These are phyloP conservation scores for Warburgia ugandensis DNA, from an alignment of 164 flowering plant species.

Conservation along the genomic window DNA sequence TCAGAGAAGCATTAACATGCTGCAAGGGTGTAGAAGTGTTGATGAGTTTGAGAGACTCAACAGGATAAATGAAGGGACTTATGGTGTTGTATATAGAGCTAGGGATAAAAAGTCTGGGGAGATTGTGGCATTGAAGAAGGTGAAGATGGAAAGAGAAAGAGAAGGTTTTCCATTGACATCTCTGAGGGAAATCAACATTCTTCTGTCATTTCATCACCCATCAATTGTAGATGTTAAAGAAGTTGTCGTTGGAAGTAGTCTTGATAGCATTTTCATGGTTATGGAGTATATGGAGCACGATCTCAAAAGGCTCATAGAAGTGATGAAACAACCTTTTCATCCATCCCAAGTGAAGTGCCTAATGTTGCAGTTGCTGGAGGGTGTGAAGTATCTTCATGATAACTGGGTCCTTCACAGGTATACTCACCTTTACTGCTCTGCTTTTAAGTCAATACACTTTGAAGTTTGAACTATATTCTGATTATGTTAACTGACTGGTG, in stretches of 20 bases:
- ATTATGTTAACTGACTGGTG: too few species aligned
- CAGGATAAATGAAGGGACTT: conserved; percentile 94
- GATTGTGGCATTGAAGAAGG: conserved; percentile 91
- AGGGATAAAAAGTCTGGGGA: conserved; percentile 85
- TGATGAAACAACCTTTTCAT: conserved; percentile 85
- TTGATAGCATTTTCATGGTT: conserved; percentile 93
- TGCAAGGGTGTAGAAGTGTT: conserved; percentile 95
- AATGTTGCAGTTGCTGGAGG: conserved; percentile 86
- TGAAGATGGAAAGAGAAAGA: conserved; percentile 96
- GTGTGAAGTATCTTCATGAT: conserved; percentile 91
- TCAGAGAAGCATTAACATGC: conserved; percentile 75
- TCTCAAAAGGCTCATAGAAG: conserved; percentile 82
- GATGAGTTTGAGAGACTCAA: conserved; percentile 91
- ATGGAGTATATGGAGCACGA: conserved; percentile 99
- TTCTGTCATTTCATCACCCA: conserved; percentile 85
- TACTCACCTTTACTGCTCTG: too few species aligned
- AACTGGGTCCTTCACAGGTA: conserved; percentile 91
- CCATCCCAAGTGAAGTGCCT: conserved; percentile 95
- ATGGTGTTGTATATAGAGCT: conserved; percentile 95
- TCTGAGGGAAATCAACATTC: conserved; percentile 92
- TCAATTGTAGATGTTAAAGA: conserved; percentile 98
- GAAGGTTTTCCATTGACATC: conserved; percentile 98
- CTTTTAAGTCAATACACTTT: too few species aligned
- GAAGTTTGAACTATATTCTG: not conserved
- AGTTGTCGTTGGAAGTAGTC: conserved; percentile 82